These are phyloP conservation scores for Lactifluus piperatus DNA, from an alignment of 768 basidiomycete species.

Conservation along the genomic window DNA sequence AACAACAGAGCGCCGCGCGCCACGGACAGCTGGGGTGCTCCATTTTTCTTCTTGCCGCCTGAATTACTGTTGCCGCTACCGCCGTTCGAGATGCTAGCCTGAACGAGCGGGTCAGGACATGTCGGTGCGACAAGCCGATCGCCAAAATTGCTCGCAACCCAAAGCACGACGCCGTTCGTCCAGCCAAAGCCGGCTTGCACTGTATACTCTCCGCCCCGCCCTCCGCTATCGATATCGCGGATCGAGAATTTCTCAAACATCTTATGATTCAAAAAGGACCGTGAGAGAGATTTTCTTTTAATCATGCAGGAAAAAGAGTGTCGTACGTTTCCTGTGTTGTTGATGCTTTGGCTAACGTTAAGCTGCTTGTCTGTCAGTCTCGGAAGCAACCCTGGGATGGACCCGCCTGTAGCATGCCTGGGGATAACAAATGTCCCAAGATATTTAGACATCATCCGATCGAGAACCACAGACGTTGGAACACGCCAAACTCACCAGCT, in stretches of 20 bases:
- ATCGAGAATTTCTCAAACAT: conserved; percentile 89
- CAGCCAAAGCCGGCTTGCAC: conserved; percentile 82
- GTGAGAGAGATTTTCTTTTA: neutral
- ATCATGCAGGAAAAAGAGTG: neutral
- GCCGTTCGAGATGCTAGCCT: neutral
- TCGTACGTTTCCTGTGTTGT: conserved; percentile 68
- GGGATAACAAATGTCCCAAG: too few species aligned
- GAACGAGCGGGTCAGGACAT: conserved; percentile 42
- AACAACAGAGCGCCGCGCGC: neutral
- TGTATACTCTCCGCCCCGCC: conserved; percentile 79
- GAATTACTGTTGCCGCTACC: neutral
- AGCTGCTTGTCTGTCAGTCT: conserved; percentile 62
- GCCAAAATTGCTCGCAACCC: conserved; percentile 65
- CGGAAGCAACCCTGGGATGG: conserved; percentile 59
- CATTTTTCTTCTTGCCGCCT: neutral
- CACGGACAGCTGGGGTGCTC: neutral
- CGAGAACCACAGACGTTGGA: neutral
- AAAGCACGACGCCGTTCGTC: conserved; percentile 78
- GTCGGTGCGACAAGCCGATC: conserved; percentile 46
- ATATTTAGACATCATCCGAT: too few species aligned
- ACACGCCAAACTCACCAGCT: conserved; percentile 55
- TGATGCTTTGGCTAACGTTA: conserved; percentile 55
- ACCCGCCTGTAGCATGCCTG: conserved; percentile 85
- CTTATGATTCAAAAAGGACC: conserved; percentile 30
- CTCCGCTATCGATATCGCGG: conserved; percentile 68